Evolutionary conservation across 352 stramenopile species (phyloP).

Genomic region (Phytophthora fragariae): DNA sequence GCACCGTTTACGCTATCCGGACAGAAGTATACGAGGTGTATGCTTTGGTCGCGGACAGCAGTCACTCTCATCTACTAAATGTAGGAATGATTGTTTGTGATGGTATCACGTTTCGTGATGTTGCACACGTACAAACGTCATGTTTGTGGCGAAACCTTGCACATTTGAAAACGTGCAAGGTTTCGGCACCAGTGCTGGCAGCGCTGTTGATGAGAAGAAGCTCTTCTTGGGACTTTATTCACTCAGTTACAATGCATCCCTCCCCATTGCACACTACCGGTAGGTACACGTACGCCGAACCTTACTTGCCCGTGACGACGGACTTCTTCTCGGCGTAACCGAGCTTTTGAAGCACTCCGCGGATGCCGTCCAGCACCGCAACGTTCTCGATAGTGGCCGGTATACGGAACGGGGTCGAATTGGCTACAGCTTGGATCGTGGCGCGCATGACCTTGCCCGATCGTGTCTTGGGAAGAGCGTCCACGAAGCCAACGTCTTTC

Average conservation of each 20-base stretch:
- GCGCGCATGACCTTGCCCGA: constrained; percentile 64
- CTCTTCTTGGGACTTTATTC: background rate
- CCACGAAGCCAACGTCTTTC: constrained; percentile 51
- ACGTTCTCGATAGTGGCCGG: constrained; percentile 65
- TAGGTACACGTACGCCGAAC: background rate
- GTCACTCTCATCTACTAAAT: too few species aligned
- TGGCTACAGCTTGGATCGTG: constrained; percentile 62
- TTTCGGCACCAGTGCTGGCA: too few species aligned
- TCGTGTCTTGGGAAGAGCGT: constrained; percentile 58
- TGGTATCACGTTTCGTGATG: too few species aligned
- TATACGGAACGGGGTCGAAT: constrained; percentile 49
- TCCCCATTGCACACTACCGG: background rate
- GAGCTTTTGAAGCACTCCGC: constrained; percentile 42
- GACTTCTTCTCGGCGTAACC: constrained; percentile 55
- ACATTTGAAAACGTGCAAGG: too few species aligned
- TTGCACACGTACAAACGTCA: too few species aligned
- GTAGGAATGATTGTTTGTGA: too few species aligned
- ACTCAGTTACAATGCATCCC: constrained; percentile 11
- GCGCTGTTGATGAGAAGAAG: background rate
- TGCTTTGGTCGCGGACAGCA: too few species aligned
- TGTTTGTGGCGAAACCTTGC: too few species aligned
- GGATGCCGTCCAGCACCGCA: constrained; percentile 49
- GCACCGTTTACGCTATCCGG: too few species aligned
- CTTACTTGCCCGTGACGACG: constrained; percentile 37
- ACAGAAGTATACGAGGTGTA: too few species aligned